phyloP scores from a whole-genome alignment of 352 stramenopile genomes.

The Phytophthora ramorum region DNA sequence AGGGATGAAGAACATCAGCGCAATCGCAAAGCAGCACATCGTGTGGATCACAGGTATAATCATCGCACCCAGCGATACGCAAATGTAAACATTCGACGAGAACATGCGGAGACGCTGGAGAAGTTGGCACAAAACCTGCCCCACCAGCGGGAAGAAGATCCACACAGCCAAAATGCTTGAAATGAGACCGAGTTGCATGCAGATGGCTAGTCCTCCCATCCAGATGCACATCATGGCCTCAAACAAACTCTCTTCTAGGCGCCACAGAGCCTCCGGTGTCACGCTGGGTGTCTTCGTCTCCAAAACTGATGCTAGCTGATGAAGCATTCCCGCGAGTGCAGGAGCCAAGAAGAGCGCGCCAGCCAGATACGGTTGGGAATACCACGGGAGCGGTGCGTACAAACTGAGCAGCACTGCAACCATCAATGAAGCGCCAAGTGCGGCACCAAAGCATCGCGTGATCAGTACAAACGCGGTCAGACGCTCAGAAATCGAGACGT shows the following conservation, averaged over 20 bases:
- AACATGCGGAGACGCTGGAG: constrained; percentile 49
- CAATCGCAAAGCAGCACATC: constrained; percentile 58
- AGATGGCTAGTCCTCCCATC: constrained; percentile 40
- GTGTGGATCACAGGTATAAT: constrained; percentile 71
- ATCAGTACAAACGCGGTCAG: constrained; percentile 51
- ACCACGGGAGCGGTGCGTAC: constrained; percentile 76
- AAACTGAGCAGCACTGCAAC: constrained; percentile 61
- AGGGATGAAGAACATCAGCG: constrained; percentile 79
- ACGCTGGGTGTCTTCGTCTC: constrained; percentile 29
- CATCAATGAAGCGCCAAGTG: constrained; percentile 42
- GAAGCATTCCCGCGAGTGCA: constrained; percentile 61
- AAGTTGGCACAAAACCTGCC: constrained; percentile 49
- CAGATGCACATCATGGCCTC: constrained; percentile 62
- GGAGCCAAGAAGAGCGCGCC: constrained; percentile 51
- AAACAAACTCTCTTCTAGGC: constrained; percentile 68
- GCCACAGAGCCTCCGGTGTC: constrained; percentile 50
- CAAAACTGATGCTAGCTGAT: constrained; percentile 49
- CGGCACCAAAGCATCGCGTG: constrained; percentile 41
- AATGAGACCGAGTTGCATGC: constrained; percentile 53
- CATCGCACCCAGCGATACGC: constrained; percentile 53
- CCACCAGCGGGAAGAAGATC: constrained; percentile 67
- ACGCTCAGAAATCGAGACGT: constrained; percentile 47
- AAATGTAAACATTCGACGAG: constrained; percentile 53
- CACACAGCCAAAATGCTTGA: constrained; percentile 67
- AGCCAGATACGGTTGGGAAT: constrained; percentile 60